Evolutionary conservation across 148 eudicot genomes (phyloP).

Genomic region (Diospyros lotus): DNA sequence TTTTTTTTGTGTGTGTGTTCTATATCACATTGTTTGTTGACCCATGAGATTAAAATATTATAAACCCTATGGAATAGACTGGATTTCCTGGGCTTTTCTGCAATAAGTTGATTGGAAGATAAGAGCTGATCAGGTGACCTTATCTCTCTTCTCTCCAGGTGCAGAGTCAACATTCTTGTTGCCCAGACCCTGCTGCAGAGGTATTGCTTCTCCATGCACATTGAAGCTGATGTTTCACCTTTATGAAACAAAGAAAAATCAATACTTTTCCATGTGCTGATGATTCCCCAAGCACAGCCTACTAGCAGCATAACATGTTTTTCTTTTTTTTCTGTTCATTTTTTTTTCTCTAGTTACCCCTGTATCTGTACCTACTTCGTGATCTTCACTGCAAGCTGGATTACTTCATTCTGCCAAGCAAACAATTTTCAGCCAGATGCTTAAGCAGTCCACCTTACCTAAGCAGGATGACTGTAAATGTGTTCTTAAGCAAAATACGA

Average conservation of each 20-base stretch:
- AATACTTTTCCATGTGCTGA: neutral
- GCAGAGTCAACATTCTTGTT: conserved; percentile 44
- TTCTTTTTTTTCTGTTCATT: conserved; percentile 6
- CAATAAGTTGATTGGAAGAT: neutral
- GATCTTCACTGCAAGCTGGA: conserved; percentile 50
- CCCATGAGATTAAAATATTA: neutral
- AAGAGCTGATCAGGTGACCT: neutral
- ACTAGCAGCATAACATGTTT: neutral
- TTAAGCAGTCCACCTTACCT: conserved; percentile 28
- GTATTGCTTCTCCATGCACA: conserved; percentile 19
- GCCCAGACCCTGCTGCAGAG: conserved; percentile 52
- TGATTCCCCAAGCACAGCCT: conserved; percentile 10
- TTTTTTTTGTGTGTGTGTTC: neutral
- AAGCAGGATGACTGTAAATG: conserved; percentile 25
- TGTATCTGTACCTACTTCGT: conserved; percentile 51
- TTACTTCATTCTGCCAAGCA: conserved; percentile 30
- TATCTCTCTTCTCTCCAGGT: conserved; percentile 17
- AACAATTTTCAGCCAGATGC: conserved; percentile 23
- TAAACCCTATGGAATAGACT: neutral
- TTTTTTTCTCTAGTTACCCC: conserved; percentile 31
- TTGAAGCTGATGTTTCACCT: conserved; percentile 8
- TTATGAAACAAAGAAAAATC: neutral
- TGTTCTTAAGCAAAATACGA: conserved; percentile 35
- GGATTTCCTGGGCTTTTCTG: neutral
- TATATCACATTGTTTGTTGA: neutral